Evolutionary conservation across 1,284 basidiomycete species (phyloP), one percentile per base, ranked within the genome.

Genomic region (Sporisorium reilianum): DNA sequence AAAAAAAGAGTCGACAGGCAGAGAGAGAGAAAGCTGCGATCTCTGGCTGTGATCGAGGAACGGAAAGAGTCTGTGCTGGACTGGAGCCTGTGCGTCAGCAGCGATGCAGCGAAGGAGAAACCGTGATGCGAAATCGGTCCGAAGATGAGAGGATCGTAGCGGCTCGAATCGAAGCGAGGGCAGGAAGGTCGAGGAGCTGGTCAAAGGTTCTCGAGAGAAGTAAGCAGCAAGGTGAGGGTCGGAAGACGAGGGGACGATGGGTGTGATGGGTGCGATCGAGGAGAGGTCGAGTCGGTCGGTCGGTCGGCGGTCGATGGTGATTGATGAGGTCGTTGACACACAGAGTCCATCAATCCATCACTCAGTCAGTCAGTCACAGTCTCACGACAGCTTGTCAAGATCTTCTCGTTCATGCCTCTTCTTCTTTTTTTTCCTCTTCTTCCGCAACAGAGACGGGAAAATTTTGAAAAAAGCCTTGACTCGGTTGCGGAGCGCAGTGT

Each of bases 261-360:
- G 28, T 14, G 3, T 25, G 23, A 18, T 12, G 30, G 26, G 20
- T 20, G 6, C 11, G 32, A 14, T 34, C 8, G 11, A 9, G 40
- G 2, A 6, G 23, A 32, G 38, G 38, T 23, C 4, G 10, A n/a
- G 26, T 14, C 16, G 36, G 23, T 30, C 28, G 28, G 28, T 30
- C 36, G 36, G 36, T 38, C 36, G 36, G 36, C 9, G 53, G 42
- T 45, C n/a, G n/a, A n/a, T n/a, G n/a, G n/a, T n/a, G n/a, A n/a
- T n/a, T n/a, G 53, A 55, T 34, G 53, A 55, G 53, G 41, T 23
- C 20, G 41, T 55, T 55, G 41, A 44, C 41, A 45, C 53, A 34
- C 16, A 44, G 20, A 44, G 34, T 38, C 36, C 16, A 38, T 18
- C 45, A 28, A n/a, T n/a, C n/a, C n/a, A n/a, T n/a, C n/a, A n/a